Evolutionary conservation across 2,329 filamentous ascomycete species (phyloP).

Genomic region (Fusarium pininemorale): DNA sequence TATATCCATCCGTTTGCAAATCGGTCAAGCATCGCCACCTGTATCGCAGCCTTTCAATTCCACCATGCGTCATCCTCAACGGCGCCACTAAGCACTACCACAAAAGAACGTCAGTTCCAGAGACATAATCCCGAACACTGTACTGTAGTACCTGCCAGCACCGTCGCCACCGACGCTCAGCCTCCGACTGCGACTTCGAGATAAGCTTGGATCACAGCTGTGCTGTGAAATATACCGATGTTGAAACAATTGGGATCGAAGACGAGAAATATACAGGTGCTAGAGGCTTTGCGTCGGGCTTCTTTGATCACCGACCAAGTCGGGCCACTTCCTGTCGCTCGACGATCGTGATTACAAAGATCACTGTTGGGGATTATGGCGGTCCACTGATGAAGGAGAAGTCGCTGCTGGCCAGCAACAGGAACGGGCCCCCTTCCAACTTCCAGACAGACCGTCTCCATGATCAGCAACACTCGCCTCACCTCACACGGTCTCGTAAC

Average conservation of each 20-base stretch:
- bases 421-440: background rate
- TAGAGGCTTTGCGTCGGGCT: background rate
- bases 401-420: background rate
- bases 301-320: background rate
- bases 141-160: fast-evolving
- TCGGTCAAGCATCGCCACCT: background rate
- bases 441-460: background rate
- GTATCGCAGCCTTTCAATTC: fast-evolving
- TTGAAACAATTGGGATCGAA: background rate
- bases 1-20: fast-evolving
- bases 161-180: background rate
- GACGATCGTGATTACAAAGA: background rate
- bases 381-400: background rate
- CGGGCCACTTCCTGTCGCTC: background rate
- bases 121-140: background rate
- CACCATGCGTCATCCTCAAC: fast-evolving
- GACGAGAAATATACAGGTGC: background rate
- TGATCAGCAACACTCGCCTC: background rate
- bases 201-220: background rate
- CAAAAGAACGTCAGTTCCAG: background rate
- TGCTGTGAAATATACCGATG: background rate
- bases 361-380: background rate
- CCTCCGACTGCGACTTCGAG: background rate
- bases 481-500: background rate
- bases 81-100: fast-evolving